Evolutionary conservation across 306 rosid genomes (phyloP), one percentile per base, ranked within the genome.

Genomic region (Macrotyloma uniflorum): DNA sequence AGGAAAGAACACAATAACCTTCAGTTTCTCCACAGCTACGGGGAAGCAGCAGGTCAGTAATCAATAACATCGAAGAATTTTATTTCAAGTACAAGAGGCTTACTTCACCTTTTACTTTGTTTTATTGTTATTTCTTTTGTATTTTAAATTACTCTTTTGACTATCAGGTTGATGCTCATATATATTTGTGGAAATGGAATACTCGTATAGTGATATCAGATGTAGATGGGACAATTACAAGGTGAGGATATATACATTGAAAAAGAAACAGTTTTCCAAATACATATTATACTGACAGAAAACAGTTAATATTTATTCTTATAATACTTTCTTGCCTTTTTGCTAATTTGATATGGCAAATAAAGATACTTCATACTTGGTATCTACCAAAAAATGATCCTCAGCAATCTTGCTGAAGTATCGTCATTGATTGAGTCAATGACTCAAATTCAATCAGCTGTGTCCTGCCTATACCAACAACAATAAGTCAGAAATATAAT

Each of bases 161-260:
- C 72, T 51, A 45, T 82, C 74, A 96, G 99, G 80, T 93, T 80
- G 97, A 96, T 74, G 97, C 97, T 67, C 85, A 89, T 13, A 91
- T 96, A 79, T 96, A 82, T 87, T 83, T 93, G 79, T 96, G 97
- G 99, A 96, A 93, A 84, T 96, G 98, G 99, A 87, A 93, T 79
- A 85, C 93, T 49, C 98, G 93, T 1, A 89, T 96, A 46, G 98
- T 96, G 55, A 89, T 96, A 78, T 96, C 99, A 63, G 99, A 96
- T 70, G 99, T 96, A 72, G 99, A 96, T 84, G 99, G 99, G 67
- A 96, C 99, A 73, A 96, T 96, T 61, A 96, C 99, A 74, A 93
- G 87, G 99, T 96, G 86, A 78, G 72, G 59, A 74, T 49, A 24
- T 85, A 70, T 64, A 53, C 32, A 9, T 23, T 76, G 74, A 58